Evolutionary conservation across 495 filamentous ascomycete genomes (phyloP).

Genomic region (Penicillium salamii): DNA sequence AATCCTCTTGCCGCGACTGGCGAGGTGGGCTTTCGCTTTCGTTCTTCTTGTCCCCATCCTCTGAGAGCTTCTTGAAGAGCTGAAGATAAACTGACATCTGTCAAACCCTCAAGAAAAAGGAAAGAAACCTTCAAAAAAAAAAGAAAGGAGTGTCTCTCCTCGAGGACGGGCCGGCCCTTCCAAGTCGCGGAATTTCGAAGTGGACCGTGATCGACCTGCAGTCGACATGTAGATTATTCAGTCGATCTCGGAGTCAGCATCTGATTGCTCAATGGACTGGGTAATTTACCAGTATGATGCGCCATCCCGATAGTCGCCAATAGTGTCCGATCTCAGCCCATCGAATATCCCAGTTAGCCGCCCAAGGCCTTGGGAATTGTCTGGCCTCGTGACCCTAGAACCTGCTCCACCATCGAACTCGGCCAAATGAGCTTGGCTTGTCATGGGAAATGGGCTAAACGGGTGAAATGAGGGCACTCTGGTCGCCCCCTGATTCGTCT

Average conservation of each 20-base stretch:
- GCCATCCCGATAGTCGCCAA: conserved; percentile 30
- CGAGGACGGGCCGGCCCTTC: conserved; percentile 31
- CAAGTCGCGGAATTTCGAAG: conserved; percentile 20
- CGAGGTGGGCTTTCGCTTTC: conserved; percentile 13
- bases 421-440: too few species aligned
- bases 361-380: conserved; percentile 33
- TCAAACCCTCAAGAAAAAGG: not conserved
- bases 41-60: not conserved
- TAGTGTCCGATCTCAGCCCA: conserved; percentile 23
- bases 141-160: conserved; percentile 11
- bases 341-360: conserved; percentile 38
- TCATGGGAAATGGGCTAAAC: conserved; percentile 1
- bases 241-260: conserved; percentile 11
- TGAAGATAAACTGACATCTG: conserved; percentile 1
- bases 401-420: conserved; percentile 22
- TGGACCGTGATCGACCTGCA: conserved; percentile 27
- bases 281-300: conserved; percentile 16
- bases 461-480: not conserved
- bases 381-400: conserved; percentile 9
- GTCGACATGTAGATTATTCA: conserved; percentile 22
- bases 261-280: conserved; percentile 8
- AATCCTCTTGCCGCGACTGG: conserved; percentile 31
- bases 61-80: not conserved
- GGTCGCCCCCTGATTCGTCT: too few species aligned
- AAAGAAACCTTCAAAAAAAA: not conserved